Evolutionary conservation across 2,329 filamentous ascomycete genomes (phyloP).

Genomic region (Scytalidium sp.): DNA sequence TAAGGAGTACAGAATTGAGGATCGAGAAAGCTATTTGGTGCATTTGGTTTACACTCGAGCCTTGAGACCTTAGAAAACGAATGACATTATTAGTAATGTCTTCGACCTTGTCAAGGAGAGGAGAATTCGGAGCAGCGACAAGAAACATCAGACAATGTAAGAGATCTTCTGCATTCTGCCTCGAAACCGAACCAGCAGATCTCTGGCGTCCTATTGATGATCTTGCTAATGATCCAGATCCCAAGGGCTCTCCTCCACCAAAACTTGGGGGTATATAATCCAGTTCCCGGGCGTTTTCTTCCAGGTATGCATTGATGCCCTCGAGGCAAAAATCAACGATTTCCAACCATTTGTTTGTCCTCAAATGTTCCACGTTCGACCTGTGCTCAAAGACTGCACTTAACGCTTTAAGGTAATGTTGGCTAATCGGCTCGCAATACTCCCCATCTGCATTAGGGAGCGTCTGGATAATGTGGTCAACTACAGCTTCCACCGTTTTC

Average conservation of each 20-base stretch:
- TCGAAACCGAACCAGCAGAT: constrained; percentile 19
- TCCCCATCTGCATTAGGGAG: constrained; percentile 60
- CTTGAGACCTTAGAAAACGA: constrained; percentile 58
- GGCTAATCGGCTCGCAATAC: constrained; percentile 66
- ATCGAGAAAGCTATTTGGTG: constrained; percentile 73
- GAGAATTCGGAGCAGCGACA: constrained; percentile 64
- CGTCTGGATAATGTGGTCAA: constrained; percentile 79
- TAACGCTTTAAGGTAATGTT: constrained; percentile 78
- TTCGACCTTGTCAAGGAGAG: constrained; percentile 54
- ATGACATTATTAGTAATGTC: constrained; percentile 55
- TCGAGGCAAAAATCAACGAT: constrained; percentile 56
- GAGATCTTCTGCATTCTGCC: constrained; percentile 47
- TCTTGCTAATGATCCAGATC: constrained; percentile 18
- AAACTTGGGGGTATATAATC: constrained; percentile 14
- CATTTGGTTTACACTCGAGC: constrained; percentile 56
- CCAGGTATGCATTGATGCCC: constrained; percentile 52
- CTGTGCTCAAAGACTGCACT: constrained; percentile 66
- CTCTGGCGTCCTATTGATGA: constrained; percentile 22
- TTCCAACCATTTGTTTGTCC: constrained; percentile 41
- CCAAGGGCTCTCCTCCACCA: constrained; percentile 8
- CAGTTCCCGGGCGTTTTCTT: constrained; percentile 12
- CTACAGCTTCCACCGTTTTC: constrained; percentile 74
- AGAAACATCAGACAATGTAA: constrained; percentile 66
- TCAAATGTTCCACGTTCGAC: constrained; percentile 78
- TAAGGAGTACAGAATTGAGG: constrained; percentile 68